These are phyloP conservation scores for Paxillus ammoniavirescens DNA, from an alignment of 768 basidiomycete genomes.

Conservation along the genomic window DNA sequence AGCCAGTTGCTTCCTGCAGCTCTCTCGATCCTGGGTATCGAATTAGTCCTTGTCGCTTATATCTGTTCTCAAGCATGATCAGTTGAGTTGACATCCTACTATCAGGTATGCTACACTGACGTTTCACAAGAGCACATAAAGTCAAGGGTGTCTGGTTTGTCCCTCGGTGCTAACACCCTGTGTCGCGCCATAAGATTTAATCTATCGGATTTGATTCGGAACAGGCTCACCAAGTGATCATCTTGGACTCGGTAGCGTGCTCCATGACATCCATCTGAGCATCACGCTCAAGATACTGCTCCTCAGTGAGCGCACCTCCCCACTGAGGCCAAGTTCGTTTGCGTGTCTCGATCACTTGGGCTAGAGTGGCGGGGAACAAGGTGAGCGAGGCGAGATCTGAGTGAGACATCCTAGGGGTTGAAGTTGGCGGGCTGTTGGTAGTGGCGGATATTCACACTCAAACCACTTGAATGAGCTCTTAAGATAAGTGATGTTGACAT, in stretches of 20 bases:
- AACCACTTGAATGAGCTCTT: neutral
- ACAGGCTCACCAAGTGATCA: conserved; percentile 48
- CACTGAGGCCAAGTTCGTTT: conserved; percentile 40
- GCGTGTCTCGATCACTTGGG: conserved; percentile 43
- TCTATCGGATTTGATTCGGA: neutral
- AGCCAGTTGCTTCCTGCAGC: conserved; percentile 39
- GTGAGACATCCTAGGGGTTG: neutral
- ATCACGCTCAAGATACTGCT: conserved; percentile 47
- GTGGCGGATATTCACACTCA: neutral
- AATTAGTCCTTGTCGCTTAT: conserved; percentile 32
- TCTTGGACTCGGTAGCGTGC: conserved; percentile 42
- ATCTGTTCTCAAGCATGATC: conserved; percentile 31
- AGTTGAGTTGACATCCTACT: neutral
- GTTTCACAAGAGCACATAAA: conserved; percentile 64
- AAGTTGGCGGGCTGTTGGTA: neutral
- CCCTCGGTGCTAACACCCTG: conserved; percentile 59
- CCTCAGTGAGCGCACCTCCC: conserved; percentile 41
- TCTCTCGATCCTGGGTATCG: conserved; percentile 22
- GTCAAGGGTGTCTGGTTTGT: conserved; percentile 47
- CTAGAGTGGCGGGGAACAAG: conserved; percentile 46
- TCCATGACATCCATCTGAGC: conserved; percentile 39
- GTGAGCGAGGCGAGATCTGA: conserved; percentile 31
- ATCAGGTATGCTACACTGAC: conserved; percentile 35
- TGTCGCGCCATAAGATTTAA: neutral
- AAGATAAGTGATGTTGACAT: neutral